Base-by-base conservation (phyloP, 495 filamentous ascomycete species). In the Penicillium goetzii region DNA sequence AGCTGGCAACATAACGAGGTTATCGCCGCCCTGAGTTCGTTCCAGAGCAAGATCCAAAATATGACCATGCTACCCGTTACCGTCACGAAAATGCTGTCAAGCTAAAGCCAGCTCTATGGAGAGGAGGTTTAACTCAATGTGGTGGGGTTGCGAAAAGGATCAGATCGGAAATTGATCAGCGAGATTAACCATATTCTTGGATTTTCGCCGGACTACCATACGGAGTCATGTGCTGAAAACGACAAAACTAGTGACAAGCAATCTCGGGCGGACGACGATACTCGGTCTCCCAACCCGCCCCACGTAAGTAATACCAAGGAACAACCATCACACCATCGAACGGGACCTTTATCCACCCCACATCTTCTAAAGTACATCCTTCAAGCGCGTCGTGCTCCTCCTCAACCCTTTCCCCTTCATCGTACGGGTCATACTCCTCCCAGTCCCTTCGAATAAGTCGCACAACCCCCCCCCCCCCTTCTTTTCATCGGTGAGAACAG, bases 281-380 rank as follows among this genome's bases (percentile, higher is more conserved):
- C 55, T 57, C 38, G 2, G 2, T 12, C 33, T 57, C n/a, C 36
- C 55, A 57, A 45, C n/a, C 55, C 33, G 14, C 17, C 2, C 7
- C 34, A 25, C 55, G 36, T 30, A 45, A 57, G 36, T 57, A 45
- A 57, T 41, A 57, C 55, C 38, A 43, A 40, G 55, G 55, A 57
- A 57, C 33, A 45, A 57, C 55, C 38, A 57, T 57, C 55, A 57
- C 33, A 43, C 34, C 55, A 32, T 57, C 23, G 47, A 54, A 67
- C 8, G 52, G 25, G 32, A 68, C 62, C 57, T 63, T 63, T 61
- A 71, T 71, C 66, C 68, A 71, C 17, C 68, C 65, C 12, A 73
- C 68, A 9, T 56, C 36, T 40, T 50, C 41, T 25, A 30, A 43
- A 7, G 66, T 72, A 54, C 54, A 64, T 38, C 66, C 66, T 56